Evolutionary conservation across 1,284 basidiomycete genomes (phyloP).

Genomic region (Stygiomarasmius scandens): DNA sequence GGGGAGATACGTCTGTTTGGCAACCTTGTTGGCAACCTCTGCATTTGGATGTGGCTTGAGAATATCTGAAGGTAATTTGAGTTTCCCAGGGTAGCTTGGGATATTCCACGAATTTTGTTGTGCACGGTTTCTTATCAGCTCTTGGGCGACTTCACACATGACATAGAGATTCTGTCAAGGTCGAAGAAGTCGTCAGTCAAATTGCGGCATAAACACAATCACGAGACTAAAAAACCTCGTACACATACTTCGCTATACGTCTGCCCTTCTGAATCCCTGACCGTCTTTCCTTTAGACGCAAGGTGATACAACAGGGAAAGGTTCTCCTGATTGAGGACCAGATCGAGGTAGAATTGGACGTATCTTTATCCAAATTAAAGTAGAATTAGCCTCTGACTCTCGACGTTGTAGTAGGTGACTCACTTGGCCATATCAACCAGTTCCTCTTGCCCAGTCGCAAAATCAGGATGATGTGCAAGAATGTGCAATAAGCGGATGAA

Average conservation of each 20-base stretch:
- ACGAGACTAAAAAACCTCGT: background rate
- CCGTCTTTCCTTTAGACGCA: slow-evolving; percentile 83
- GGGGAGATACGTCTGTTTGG: slow-evolving; percentile 41
- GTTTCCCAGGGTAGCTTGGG: slow-evolving; percentile 78
- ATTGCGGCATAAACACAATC: background rate
- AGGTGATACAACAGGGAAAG: slow-evolving; percentile 84
- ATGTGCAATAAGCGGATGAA: slow-evolving; percentile 88
- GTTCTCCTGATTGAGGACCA: slow-evolving; percentile 77
- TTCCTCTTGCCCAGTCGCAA: slow-evolving; percentile 61
- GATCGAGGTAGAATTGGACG: slow-evolving; percentile 86
- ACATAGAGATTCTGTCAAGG: slow-evolving; percentile 84
- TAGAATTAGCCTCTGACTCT: background rate
- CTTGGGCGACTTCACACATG: slow-evolving; percentile 88
- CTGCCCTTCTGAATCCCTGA: slow-evolving; percentile 74
- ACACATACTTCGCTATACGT: slow-evolving; percentile 67
- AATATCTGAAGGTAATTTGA: slow-evolving; percentile 84
- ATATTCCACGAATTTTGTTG: slow-evolving; percentile 76
- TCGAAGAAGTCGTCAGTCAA: slow-evolving; percentile 1
- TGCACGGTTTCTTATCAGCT: slow-evolving; percentile 78
- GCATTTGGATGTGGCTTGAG: slow-evolving; percentile 66
- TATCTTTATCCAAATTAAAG: slow-evolving; percentile 66
- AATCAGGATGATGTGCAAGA: slow-evolving; percentile 94
- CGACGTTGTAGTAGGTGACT: slow-evolving; percentile 19
- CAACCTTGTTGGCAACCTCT: slow-evolving; percentile 58
- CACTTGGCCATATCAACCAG: slow-evolving; percentile 77